Conservation (phyloP, 176 grass and related monocot genomes). For the Otatea glauca region DNA sequence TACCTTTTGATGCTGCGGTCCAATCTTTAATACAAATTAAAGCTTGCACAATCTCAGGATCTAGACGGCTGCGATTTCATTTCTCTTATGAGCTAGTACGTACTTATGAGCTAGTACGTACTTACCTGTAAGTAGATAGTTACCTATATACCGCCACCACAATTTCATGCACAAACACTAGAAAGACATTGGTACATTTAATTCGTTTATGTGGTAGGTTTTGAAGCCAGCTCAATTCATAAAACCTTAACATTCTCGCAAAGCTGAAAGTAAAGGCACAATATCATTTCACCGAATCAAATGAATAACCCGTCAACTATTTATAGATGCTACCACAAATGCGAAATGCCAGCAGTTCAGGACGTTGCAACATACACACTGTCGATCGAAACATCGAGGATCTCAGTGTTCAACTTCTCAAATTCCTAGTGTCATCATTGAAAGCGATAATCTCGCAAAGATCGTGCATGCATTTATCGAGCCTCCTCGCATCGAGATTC, state of each 20-base stretch:
- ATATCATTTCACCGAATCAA: not conserved
- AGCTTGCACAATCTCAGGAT: too few species aligned
- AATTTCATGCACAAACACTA: too few species aligned
- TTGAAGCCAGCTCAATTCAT: not conserved
- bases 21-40: too few species aligned
- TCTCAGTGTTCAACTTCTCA: constrained; percentile 77
- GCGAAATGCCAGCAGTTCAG: not conserved
- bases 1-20: too few species aligned
- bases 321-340: not conserved
- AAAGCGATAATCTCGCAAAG: constrained; percentile 74
- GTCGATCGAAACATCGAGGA: constrained; percentile 82
- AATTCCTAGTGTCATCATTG: constrained; percentile 72
- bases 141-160: too few species aligned
- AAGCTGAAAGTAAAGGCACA: not conserved
- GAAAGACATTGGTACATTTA: too few species aligned
- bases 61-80: too few species aligned
- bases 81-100: too few species aligned
- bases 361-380: constrained; percentile 62
- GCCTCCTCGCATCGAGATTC: not conserved
- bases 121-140: too few species aligned
- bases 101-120: too few species aligned
- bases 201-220: not conserved
- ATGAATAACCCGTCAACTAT: not conserved
- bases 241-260: not conserved
- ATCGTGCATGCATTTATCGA: not conserved